A percentile compares a stretch with the other conserved stretches of the same genome.
phyloP scores from a whole-genome alignment of 2,329 filamentous ascomycete species.

The Colletotrichum sp. region DNA sequence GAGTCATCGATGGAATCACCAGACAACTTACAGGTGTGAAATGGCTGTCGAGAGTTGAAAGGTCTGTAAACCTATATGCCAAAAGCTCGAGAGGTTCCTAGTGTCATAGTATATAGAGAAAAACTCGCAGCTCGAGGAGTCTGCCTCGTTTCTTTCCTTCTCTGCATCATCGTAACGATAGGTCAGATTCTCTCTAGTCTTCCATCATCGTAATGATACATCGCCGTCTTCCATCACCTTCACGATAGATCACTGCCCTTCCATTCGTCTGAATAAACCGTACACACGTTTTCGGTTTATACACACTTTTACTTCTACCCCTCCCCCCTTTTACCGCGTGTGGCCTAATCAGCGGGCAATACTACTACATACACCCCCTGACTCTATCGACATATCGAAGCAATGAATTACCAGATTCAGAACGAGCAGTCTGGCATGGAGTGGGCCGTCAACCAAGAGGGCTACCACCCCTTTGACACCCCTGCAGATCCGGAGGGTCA shows the following conservation, averaged over 20 bases:
- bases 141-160: too few species aligned
- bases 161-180: background rate
- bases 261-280: background rate
- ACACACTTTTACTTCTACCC: background rate
- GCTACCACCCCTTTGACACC: too few species aligned
- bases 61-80: background rate
- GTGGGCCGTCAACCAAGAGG: background rate
- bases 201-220: background rate
- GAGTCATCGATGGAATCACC: background rate
- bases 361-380: background rate
- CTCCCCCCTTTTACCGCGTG: too few species aligned
- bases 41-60: background rate
- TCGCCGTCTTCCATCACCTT: background rate
- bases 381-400: background rate
- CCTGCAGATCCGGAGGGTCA: too few species aligned
- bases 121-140: background rate
- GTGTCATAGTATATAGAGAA: background rate
- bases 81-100: background rate
- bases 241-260: background rate
- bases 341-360: background rate
- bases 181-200: background rate
- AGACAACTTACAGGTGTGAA: background rate
- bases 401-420: background rate
- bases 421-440: background rate
- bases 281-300: background rate